Conservation (phyloP, 2,329 filamentous ascomycete genomes). For the Aspergillus cejpii region DNA sequence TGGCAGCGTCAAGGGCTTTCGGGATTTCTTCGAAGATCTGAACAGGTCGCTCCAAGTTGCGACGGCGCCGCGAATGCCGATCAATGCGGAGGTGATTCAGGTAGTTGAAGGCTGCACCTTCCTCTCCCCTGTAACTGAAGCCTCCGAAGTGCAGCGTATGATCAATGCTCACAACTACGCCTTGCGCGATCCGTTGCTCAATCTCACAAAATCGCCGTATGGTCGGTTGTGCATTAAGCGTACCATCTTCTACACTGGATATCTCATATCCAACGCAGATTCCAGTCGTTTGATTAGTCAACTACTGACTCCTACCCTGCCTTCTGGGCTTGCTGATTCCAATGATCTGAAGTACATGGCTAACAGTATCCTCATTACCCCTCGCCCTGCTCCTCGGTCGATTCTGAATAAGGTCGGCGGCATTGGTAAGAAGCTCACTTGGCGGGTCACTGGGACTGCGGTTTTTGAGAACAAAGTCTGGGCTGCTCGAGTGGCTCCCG, state of each 20-base stretch:
- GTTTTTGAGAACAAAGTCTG: conserved; percentile 74
- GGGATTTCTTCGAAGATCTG: conserved; percentile 72
- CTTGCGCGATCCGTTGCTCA: conserved; percentile 27
- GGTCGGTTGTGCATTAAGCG: conserved; percentile 67
- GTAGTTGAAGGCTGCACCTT: conserved; percentile 68
- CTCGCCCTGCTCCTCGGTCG: conserved; percentile 62
- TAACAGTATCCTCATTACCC: conserved; percentile 85
- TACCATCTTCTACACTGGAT: conserved; percentile 85
- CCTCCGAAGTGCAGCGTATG: conserved; percentile 79
- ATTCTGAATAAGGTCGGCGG: conserved; percentile 81
- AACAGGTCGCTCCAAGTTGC: conserved; percentile 54
- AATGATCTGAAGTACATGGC: conserved; percentile 73
- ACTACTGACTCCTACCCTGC: conserved; percentile 56
- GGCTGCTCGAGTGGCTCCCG: conserved; percentile 72
- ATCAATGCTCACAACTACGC: conserved; percentile 73
- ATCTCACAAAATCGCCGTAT: conserved; percentile 38
- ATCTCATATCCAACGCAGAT: conserved; percentile 69
- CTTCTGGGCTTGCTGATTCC: conserved; percentile 53
- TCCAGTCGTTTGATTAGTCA: conserved; percentile 61
- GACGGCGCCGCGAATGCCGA: conserved; percentile 50
- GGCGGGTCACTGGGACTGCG: conserved; percentile 73
- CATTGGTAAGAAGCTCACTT: conserved; percentile 72
- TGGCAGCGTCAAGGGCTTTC: conserved; percentile 65
- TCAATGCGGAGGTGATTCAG: conserved; percentile 75
- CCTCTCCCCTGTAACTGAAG: conserved; percentile 71